These are phyloP conservation scores for Abortiporus biennis DNA, from an alignment of 1,284 basidiomycete genomes.

Conservation along the genomic window DNA sequence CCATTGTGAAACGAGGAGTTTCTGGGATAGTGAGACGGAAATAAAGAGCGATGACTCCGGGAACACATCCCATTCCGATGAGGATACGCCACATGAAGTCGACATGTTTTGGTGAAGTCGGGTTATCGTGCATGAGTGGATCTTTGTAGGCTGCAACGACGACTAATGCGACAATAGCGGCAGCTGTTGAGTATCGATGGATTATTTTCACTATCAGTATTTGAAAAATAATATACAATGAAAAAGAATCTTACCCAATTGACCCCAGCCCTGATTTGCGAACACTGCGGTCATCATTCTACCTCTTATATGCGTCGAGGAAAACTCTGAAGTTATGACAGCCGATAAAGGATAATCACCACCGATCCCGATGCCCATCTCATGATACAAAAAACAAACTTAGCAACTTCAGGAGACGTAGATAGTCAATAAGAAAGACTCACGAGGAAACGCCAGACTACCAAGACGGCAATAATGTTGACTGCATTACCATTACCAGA, in stretches of 20 bases:
- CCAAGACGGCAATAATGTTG: constrained; percentile 51
- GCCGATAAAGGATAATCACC: constrained; percentile 51
- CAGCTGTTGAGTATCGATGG: constrained; percentile 22
- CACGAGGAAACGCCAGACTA: constrained; percentile 49
- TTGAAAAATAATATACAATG: constrained; percentile 10
- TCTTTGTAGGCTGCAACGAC: constrained; percentile 52
- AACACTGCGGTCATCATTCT: constrained; percentile 54
- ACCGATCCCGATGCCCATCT: constrained; percentile 43
- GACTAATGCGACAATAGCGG: constrained; percentile 51
- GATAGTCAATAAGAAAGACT: constrained; percentile 13
- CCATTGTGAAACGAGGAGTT: constrained; percentile 85
- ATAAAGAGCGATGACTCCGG: constrained; percentile 62
- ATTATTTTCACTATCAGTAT: neutral
- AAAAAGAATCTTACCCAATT: constrained; percentile 32
- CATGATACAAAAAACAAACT: neutral
- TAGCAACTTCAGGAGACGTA: neutral
- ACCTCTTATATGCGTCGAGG: constrained; percentile 49
- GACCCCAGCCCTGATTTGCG: constrained; percentile 50
- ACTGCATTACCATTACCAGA: constrained; percentile 47
- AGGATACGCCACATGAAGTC: constrained; percentile 66
- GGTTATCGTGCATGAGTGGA: constrained; percentile 33
- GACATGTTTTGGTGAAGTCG: constrained; percentile 25
- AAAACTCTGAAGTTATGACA: constrained; percentile 56
- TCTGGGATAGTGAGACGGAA: constrained; percentile 77
- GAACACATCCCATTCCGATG: constrained; percentile 67